Evolutionary conservation across 2,329 filamentous ascomycete genomes (phyloP).

Genomic region (Didymella exigua): DNA sequence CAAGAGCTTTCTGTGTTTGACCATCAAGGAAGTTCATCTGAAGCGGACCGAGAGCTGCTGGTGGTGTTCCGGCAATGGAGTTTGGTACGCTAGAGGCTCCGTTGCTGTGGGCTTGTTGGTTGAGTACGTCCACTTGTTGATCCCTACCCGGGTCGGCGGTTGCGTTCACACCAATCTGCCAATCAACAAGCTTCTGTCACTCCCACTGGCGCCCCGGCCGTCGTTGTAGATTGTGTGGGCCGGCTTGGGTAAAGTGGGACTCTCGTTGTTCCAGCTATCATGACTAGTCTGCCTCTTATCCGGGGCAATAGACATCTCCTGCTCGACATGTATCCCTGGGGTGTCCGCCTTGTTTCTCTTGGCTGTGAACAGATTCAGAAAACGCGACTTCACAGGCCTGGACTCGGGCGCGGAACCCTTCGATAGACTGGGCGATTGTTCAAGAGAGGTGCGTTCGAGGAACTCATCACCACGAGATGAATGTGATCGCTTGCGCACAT

Average conservation of each 20-base stretch:
- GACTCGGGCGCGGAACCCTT: constrained; percentile 17
- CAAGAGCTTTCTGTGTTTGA: no score
- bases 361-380: constrained; percentile 24
- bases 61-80: no score
- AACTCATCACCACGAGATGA: constrained; percentile 28
- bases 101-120: no score
- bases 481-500: constrained; percentile 20
- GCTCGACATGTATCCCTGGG: constrained; percentile 35
- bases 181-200: constrained; percentile 25
- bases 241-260: constrained; percentile 24
- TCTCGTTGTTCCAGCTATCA: constrained; percentile 28
- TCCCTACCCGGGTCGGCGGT: no score
- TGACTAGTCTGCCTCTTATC: constrained; percentile 28
- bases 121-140: no score
- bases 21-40: no score
- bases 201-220: constrained; percentile 13
- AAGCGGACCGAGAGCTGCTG: no score
- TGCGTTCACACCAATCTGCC: constrained; percentile 24
- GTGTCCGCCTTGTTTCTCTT: constrained; percentile 2
- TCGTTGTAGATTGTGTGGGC: constrained; percentile 23
- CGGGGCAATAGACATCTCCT: constrained; percentile 26
- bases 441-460: constrained; percentile 25
- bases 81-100: no score
- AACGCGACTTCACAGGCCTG: constrained; percentile 13
- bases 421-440: constrained; percentile 9